Evolutionary conservation across 306 rosid species (phyloP).

Genomic region (Acacia acuminata): DNA sequence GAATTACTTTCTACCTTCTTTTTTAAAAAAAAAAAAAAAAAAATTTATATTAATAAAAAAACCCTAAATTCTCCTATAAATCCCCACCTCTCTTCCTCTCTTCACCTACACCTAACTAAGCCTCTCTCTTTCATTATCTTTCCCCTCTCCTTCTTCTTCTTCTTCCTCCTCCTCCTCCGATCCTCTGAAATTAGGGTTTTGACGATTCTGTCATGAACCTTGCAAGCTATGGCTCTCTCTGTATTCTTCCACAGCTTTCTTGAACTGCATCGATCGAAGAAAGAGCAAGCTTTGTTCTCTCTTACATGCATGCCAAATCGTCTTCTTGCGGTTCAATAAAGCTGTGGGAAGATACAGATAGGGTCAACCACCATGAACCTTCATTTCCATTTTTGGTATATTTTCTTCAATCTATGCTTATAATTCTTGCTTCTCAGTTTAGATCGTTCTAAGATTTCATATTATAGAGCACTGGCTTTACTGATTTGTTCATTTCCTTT

Average conservation of each 20-base stretch:
- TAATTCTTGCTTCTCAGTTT: too few species aligned
- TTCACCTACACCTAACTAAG: conserved; percentile 55
- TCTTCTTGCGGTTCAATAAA: conserved; percentile 92
- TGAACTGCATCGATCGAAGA: conserved; percentile 79
- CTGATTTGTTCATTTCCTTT: too few species aligned
- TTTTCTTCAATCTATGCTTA: background rate
- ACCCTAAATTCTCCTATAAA: conserved; percentile 67
- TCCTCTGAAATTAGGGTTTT: conserved; percentile 33
- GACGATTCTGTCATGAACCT: conserved; percentile 30
- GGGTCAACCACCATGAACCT: conserved; percentile 44
- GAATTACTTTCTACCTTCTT: too few species aligned
- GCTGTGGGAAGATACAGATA: conserved; percentile 99
- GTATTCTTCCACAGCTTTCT: conserved; percentile 99
- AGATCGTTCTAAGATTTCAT: too few species aligned
- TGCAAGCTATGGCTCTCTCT: conserved; percentile 64
- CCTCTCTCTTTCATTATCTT: background rate
- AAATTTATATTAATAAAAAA: background rate
- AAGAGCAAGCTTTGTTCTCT: conserved; percentile 29
- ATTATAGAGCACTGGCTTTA: too few species aligned
- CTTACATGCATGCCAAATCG: conserved; percentile 45
- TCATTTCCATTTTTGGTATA: conserved; percentile 1
- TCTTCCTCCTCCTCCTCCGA: conserved; percentile 4
- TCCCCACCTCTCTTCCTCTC: conserved; percentile 28
- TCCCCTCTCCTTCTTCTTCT: background rate
- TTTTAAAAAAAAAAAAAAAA: too few species aligned